These are phyloP conservation scores for Graphilbum ipis-grandicollis DNA, from an alignment of 2,329 filamentous ascomycete species.

Conservation along the genomic window DNA sequence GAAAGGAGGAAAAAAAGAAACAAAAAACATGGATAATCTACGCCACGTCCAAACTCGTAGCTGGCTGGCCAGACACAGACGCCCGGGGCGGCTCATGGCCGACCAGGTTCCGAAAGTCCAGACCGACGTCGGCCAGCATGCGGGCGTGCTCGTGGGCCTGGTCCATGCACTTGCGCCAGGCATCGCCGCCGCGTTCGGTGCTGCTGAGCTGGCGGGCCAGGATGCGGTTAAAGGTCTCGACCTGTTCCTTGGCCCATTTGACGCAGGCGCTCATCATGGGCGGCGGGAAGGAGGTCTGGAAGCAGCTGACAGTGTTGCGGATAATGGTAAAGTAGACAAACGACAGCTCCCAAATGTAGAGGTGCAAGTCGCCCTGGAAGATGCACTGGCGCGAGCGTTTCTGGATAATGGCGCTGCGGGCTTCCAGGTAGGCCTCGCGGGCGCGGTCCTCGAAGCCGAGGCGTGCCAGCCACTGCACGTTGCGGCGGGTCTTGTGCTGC, in stretches of 20 bases:
- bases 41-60: too few species aligned
- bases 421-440: slow-evolving; percentile 68
- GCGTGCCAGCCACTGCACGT: slow-evolving; percentile 69
- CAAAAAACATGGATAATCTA: too few species aligned
- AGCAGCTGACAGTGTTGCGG: slow-evolving; percentile 79
- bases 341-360: slow-evolving; percentile 89
- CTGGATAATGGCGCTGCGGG: slow-evolving; percentile 60
- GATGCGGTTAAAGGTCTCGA: slow-evolving; percentile 77
- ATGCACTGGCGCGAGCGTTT: slow-evolving; percentile 79
- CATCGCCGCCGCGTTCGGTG: slow-evolving; percentile 55
- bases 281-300: slow-evolving; percentile 72
- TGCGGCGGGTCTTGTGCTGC: slow-evolving; percentile 58
- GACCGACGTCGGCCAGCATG: slow-evolving; percentile 66
- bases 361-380: slow-evolving; percentile 81
- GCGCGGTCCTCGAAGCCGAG: slow-evolving; percentile 85
- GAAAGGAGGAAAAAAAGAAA: too few species aligned
- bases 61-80: too few species aligned
- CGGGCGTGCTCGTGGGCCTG: slow-evolving; percentile 64
- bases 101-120: slow-evolving; percentile 77
- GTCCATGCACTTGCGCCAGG: slow-evolving; percentile 72
- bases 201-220: slow-evolving; percentile 74
- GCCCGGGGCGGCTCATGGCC: slow-evolving; percentile 31
- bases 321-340: slow-evolving; percentile 94
- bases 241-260: slow-evolving; percentile 93
- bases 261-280: slow-evolving; percentile 87